A percentile compares a stretch with the other conserved stretches of the same genome.
These are phyloP conservation scores for Fraxinus americana DNA, from an alignment of 257 asterid genomes.

Conservation along the genomic window DNA sequence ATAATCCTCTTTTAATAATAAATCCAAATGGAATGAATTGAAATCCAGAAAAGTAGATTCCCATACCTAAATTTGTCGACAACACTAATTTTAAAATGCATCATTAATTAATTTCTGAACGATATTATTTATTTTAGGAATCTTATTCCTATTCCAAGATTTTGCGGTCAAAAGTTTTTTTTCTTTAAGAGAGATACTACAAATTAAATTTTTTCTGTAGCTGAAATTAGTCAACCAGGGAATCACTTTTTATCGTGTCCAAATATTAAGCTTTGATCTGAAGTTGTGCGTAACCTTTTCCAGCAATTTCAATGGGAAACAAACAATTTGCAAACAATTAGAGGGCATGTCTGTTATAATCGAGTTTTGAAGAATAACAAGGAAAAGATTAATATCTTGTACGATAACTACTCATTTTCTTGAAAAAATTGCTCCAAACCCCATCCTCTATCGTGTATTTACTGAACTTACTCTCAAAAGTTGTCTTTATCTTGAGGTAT, in stretches of 20 bases:
- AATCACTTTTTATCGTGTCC: neutral
- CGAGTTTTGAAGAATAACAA: too few relatives aligned
- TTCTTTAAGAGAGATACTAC: neutral
- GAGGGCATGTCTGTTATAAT: too few relatives aligned
- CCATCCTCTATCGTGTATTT: too few relatives aligned
- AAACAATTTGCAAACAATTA: too few relatives aligned
- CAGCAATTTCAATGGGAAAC: too few relatives aligned
- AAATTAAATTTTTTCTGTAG: neutral
- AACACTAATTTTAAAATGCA: neutral
- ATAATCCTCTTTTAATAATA: neutral
- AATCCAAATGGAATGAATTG: neutral
- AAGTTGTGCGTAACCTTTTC: neutral
- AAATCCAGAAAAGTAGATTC: neutral
- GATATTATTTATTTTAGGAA: neutral
- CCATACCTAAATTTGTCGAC: neutral
- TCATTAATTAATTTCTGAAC: neutral
- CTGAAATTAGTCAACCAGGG: neutral
- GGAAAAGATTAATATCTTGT: too few relatives aligned
- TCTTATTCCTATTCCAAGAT: neutral
- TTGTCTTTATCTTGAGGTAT: too few relatives aligned
- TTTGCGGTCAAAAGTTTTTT: neutral
- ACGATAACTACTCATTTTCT: too few relatives aligned
- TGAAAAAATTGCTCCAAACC: too few relatives aligned
- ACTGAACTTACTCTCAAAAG: too few relatives aligned
- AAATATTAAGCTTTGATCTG: neutral